phyloP scores from a whole-genome alignment of 192 early-diverging fungal species.

The Coemansia sp. region DNA sequence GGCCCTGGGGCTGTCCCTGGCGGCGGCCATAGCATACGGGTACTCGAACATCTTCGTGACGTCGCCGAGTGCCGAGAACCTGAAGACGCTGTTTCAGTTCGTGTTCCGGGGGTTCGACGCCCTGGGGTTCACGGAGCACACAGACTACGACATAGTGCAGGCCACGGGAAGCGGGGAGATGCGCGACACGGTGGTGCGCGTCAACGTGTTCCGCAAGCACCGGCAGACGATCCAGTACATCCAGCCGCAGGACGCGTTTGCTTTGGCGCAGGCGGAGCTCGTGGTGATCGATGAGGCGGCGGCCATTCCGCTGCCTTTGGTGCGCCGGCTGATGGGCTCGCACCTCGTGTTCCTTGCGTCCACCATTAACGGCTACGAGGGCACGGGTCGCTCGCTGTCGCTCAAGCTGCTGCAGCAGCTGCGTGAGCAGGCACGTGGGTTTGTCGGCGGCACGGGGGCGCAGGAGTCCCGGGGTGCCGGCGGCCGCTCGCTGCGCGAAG shows the following conservation, averaged over 20 bases:
- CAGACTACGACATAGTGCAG: slow-evolving; percentile 99
- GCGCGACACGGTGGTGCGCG: slow-evolving; percentile 92
- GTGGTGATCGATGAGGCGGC: slow-evolving; percentile 99
- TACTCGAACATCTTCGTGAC: slow-evolving; percentile 99
- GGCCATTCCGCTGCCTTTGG: slow-evolving; percentile 93
- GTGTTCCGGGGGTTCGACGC: slow-evolving; percentile 98
- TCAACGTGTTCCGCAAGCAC: slow-evolving; percentile 95
- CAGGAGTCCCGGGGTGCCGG: slow-evolving; percentile 30
- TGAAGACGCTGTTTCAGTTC: slow-evolving; percentile 98
- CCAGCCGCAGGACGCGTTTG: slow-evolving; percentile 90
- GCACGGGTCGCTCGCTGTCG: slow-evolving; percentile 94
- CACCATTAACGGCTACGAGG: slow-evolving; percentile 99
- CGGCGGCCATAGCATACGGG: slow-evolving; percentile 94
- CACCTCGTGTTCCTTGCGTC: slow-evolving; percentile 98
- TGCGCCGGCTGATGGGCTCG: slow-evolving; percentile 87
- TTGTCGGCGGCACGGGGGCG: slow-evolving; percentile 47
- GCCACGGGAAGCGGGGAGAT: slow-evolving; percentile 94
- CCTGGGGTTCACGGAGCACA: slow-evolving; percentile 96
- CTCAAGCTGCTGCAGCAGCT: slow-evolving; percentile 94
- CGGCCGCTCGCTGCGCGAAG: slow-evolving; percentile 81
- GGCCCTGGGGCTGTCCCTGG: slow-evolving; percentile 89
- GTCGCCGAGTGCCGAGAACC: slow-evolving; percentile 94
- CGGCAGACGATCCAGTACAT: slow-evolving; percentile 98
- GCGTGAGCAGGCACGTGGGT: slow-evolving; percentile 85
- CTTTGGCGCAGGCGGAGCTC: slow-evolving; percentile 94